Evolutionary conservation across 1,139 yeast species (phyloP).

Genomic region (Scheffersomyces illinoinensis): DNA sequence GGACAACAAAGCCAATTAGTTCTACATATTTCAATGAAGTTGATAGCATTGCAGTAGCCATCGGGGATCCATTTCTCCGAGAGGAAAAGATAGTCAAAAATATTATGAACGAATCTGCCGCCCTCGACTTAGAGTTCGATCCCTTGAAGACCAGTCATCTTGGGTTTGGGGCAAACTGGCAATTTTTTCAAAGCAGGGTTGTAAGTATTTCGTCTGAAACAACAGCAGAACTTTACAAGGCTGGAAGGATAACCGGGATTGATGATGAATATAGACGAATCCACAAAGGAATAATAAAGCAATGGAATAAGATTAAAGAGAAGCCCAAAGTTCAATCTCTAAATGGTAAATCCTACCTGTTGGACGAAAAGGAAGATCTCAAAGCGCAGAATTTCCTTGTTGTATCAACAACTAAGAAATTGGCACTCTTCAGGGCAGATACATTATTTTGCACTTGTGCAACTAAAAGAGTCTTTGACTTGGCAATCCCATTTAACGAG

Average conservation of each 20-base stretch:
- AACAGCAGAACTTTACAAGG: neutral
- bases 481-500: conserved; percentile 32
- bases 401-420: conserved; percentile 43
- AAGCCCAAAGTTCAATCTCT: conserved; percentile 6
- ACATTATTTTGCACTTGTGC: conserved; percentile 54
- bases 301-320: neutral
- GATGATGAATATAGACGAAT: conserved; percentile 43
- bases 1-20: conserved; percentile 52
- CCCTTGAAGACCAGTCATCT: conserved; percentile 41
- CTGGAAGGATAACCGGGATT: conserved; percentile 19
- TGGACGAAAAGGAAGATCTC: conserved; percentile 2
- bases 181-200: conserved; percentile 36
- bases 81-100: conserved; percentile 25
- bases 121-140: conserved; percentile 36
- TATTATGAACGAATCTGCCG: conserved; percentile 36
- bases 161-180: conserved; percentile 48
- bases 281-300: conserved; percentile 21
- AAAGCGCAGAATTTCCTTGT: conserved; percentile 26
- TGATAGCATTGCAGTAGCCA: conserved; percentile 44
- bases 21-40: conserved; percentile 50
- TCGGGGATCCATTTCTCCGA: conserved; percentile 44
- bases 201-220: conserved; percentile 9
- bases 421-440: conserved; percentile 52
- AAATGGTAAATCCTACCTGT: conserved; percentile 12
- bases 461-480: conserved; percentile 45